Evolutionary conservation across 139 green algal genomes (phyloP).

Genomic region (Volvox africanus): DNA sequence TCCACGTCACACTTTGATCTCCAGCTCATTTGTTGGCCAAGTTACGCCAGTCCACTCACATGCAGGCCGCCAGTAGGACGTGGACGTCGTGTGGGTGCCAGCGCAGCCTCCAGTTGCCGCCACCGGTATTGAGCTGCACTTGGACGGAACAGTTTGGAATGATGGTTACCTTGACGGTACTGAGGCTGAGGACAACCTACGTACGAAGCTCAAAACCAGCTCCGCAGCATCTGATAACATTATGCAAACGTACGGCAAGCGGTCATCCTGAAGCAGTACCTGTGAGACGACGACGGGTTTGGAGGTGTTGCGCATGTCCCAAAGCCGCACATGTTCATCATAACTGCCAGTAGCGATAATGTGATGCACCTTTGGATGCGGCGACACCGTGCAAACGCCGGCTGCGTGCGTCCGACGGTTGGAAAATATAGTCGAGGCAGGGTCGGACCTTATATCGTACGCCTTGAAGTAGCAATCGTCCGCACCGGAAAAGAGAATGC

Average conservation of each 20-base stretch:
- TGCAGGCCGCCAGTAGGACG: slow-evolving; percentile 83
- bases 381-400: slow-evolving; percentile 88
- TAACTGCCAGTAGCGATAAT: slow-evolving; percentile 88
- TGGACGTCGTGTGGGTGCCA: slow-evolving; percentile 76
- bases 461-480: slow-evolving; percentile 78
- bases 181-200: no score
- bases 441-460: slow-evolving; percentile 65
- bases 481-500: slow-evolving; percentile 74
- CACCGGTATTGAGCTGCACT: slow-evolving; percentile 73
- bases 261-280: background rate
- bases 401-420: slow-evolving; percentile 76
- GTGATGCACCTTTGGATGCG: slow-evolving; percentile 59
- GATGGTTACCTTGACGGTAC: no score
- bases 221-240: no score
- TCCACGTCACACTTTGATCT: no score
- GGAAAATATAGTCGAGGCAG: slow-evolving; percentile 48
- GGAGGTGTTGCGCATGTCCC: slow-evolving; percentile 72
- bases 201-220: no score
- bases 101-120: slow-evolving; percentile 88
- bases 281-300: slow-evolving; percentile 53
- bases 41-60: slow-evolving; percentile 57
- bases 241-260: background rate
- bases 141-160: no score
- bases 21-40: no score
- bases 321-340: slow-evolving; percentile 87